A percentile compares a stretch with the other conserved stretches of the same genome.
phyloP scores from a whole-genome alignment of 306 rosid genomes.

The Clitoria ternatea region DNA sequence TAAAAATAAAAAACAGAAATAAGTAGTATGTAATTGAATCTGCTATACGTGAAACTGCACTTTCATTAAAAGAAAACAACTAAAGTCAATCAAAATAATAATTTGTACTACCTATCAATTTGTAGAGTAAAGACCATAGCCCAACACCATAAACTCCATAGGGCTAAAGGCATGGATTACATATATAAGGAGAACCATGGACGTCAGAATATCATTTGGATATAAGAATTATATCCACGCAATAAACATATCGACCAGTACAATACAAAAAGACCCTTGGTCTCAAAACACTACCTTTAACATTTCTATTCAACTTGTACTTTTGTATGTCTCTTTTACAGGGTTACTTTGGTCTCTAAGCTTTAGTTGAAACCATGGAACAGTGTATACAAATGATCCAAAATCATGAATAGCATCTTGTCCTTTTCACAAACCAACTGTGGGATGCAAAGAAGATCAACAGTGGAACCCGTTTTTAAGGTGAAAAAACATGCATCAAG shows the following conservation, averaged over 20 bases:
- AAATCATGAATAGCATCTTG: slow-evolving; percentile 23
- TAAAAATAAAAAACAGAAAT: neutral
- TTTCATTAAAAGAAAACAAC: slow-evolving; percentile 19
- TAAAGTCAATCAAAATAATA: slow-evolving; percentile 18
- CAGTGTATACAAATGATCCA: slow-evolving; percentile 30
- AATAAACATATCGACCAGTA: slow-evolving; percentile 59
- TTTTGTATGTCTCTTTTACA: slow-evolving; percentile 57
- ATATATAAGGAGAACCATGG: slow-evolving; percentile 28
- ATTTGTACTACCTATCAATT: slow-evolving; percentile 26
- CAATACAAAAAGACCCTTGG: slow-evolving; percentile 42
- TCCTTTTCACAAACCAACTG: slow-evolving; percentile 24
- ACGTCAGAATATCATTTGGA: slow-evolving; percentile 40
- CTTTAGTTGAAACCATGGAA: slow-evolving; percentile 33
- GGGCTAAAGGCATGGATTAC: slow-evolving; percentile 27
- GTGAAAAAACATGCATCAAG: neutral
- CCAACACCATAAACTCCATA: slow-evolving; percentile 17
- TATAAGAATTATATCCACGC: slow-evolving; percentile 41
- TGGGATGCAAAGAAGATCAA: slow-evolving; percentile 35
- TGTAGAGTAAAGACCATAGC: slow-evolving; percentile 17
- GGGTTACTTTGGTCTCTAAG: slow-evolving; percentile 44
- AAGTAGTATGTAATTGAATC: neutral
- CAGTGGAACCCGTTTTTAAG: slow-evolving; percentile 35
- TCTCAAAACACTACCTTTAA: slow-evolving; percentile 28
- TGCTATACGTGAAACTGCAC: slow-evolving; percentile 1
- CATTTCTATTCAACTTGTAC: slow-evolving; percentile 35